Base-by-base conservation (phyloP, 176 grass and related monocot species). In the Oryza punctata region DNA sequence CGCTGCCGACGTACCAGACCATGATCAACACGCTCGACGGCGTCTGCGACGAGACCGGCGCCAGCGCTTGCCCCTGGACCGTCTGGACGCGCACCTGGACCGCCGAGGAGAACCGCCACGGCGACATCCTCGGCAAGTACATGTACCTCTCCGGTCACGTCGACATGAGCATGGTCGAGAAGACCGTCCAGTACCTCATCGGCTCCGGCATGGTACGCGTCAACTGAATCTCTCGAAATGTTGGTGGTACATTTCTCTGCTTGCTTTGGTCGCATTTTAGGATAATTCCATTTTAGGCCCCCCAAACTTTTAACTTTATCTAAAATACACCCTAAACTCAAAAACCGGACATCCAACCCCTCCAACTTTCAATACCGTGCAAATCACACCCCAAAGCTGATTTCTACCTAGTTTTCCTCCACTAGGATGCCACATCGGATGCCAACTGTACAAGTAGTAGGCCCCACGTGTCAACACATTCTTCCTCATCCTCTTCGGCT, bases 11-110 rank as follows among this genome's bases (percentile, higher is more conserved):
- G 67, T 98, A 98, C 84, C 96, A 98, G 86, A 98, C 93, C 72
- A 98, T 98, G 96, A 95, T 98, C 83, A 98, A 95, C 91, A 98
- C 93, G 10, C 82, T 98, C 6, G 93, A 98, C 75, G 96, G 91
- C 32, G 91, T 98, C 15, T 87, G 85, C 40, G 93, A 98, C n/a
- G 96, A 98, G 85, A 98, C 96, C 8, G 96, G 96, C 41, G 93
- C 96, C 68, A 98, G 96, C 83, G 71, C 67, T 0, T 87, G 78
- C 87, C 96, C 93, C 10, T 98, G 96, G 96, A 93, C 96, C 0
- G 74, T 98, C 44, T 98, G 93, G 96, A 98, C 93, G 40, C 93
- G 93, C 14, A 4, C 87, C 5, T 98, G 96, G 96, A 94, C 96
- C 1, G 93, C 91, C 63, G 96, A 98, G 91, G 96, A 95, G 93